A percentile compares a stretch with the other conserved stretches of the same genome.
phyloP scores from a whole-genome alignment of 768 basidiomycete genomes.

The Sutorius australiensis region DNA sequence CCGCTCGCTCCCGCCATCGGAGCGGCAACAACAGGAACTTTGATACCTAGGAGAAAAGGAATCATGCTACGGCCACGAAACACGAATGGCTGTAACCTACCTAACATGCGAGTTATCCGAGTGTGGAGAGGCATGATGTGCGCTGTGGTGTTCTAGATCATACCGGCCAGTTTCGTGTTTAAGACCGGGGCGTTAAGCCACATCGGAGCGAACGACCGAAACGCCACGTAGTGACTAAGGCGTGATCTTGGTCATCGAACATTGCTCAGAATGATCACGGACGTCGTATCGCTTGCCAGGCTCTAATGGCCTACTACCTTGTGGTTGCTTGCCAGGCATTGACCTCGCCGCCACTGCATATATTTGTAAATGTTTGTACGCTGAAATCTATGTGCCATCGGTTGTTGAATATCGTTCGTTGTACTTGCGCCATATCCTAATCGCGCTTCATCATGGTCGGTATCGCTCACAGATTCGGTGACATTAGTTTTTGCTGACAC shows the following conservation, averaged over 20 bases:
- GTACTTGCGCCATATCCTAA: slow-evolving; percentile 19
- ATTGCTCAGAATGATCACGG: neutral
- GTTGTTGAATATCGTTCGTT: slow-evolving; percentile 23
- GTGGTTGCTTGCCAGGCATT: too few species aligned
- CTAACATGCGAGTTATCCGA: slow-evolving; percentile 47
- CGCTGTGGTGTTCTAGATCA: neutral
- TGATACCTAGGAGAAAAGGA: slow-evolving; percentile 38
- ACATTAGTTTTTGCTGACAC: slow-evolving; percentile 7
- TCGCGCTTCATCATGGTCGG: slow-evolving; percentile 59
- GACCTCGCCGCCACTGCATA: neutral
- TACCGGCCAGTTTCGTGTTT: neutral
- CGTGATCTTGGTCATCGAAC: neutral
- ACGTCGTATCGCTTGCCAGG: too few species aligned
- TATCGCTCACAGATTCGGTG: slow-evolving; percentile 15
- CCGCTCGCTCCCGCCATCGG: slow-evolving; percentile 74
- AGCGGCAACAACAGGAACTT: slow-evolving; percentile 57
- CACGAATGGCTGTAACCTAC: slow-evolving; percentile 30
- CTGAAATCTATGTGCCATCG: slow-evolving; percentile 17
- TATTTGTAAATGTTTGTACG: slow-evolving; percentile 36
- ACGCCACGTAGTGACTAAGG: neutral
- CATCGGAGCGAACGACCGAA: neutral
- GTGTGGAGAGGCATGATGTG: slow-evolving; percentile 30
- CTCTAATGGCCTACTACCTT: too few species aligned
- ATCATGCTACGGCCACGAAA: neutral
- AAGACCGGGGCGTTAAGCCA: neutral